These are phyloP conservation scores for Dioscorea cayenensis DNA, from an alignment of 116 monocot genomes.

Conservation along the genomic window DNA sequence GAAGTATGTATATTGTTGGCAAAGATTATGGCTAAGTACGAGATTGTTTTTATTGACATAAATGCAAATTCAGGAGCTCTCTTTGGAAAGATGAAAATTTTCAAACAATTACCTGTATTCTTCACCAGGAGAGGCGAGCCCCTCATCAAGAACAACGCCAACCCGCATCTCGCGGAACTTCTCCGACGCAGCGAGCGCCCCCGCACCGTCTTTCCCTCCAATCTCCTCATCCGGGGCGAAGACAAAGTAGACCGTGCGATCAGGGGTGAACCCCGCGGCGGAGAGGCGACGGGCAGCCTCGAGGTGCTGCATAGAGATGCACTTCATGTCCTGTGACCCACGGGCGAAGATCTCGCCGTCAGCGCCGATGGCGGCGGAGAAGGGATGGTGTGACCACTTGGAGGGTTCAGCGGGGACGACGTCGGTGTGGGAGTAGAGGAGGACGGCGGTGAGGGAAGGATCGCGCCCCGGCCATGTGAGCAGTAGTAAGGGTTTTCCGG, in stretches of 20 bases:
- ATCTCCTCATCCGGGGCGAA: conserved; percentile 97
- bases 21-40: not conserved
- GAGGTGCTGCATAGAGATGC: conserved; percentile 80
- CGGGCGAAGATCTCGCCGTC: conserved; percentile 62
- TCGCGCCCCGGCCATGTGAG: conserved; percentile 61
- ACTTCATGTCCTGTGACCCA: conserved; percentile 99
- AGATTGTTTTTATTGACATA: not conserved
- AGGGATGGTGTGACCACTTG: conserved; percentile 78
- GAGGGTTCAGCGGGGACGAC: conserved; percentile 78
- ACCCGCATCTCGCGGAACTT: conserved; percentile 57
- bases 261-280: conserved; percentile 40
- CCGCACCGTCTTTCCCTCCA: conserved; percentile 62
- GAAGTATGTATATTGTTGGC: too few species aligned
- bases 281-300: conserved; percentile 70
- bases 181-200: conserved; percentile 40
- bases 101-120: conserved; percentile 30
- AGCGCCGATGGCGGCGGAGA: conserved; percentile 53
- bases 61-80: not conserved
- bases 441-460: conserved; percentile 67
- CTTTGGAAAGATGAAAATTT: not conserved
- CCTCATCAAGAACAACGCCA: conserved; percentile 87
- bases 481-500: conserved; percentile 77
- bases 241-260: conserved; percentile 64
- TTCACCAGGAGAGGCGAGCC: conserved; percentile 55
- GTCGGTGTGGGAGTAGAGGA: conserved; percentile 98